These are phyloP conservation scores for Lipomyces yarrowii DNA, from an alignment of 1,139 yeast genomes.

Conservation along the genomic window DNA sequence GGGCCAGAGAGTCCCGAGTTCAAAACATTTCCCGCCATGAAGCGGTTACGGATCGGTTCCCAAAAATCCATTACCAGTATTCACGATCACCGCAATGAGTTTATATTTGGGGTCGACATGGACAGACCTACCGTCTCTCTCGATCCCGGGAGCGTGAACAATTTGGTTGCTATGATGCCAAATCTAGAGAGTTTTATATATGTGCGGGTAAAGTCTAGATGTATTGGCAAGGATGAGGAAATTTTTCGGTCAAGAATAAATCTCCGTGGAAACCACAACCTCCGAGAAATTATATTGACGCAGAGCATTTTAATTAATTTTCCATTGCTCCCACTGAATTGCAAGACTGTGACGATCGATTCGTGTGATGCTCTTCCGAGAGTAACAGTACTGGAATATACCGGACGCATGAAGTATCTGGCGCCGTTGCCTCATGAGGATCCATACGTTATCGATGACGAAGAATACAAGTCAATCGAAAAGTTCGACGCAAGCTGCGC, in stretches of 20 bases:
- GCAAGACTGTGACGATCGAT: conserved; percentile 7
- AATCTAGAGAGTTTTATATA: conserved; percentile 3
- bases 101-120: neutral
- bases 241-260: neutral
- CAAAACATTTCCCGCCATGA: conserved; percentile 2
- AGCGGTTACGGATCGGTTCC: conserved; percentile 13
- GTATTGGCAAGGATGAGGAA: neutral
- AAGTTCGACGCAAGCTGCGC: conserved; percentile 9
- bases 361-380: conserved; percentile 4
- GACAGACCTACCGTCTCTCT: neutral
- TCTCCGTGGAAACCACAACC: conserved; percentile 1
- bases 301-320: conserved; percentile 6
- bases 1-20: neutral
- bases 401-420: conserved; percentile 4
- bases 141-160: neutral
- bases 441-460: conserved; percentile 3
- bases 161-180: conserved; percentile 11
- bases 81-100: conserved; percentile 9
- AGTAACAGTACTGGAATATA: neutral
- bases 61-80: conserved; percentile 3
- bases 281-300: conserved; percentile 10
- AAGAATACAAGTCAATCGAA: conserved; percentile 11
- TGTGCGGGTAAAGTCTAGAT: conserved; percentile 1
- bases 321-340: conserved; percentile 5
- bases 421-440: conserved; percentile 6